A percentile compares a stretch with the other conserved stretches of the same genome.
These are phyloP conservation scores for Phytophthora agathidicida DNA, from an alignment of 352 stramenopile species.

Conservation along the genomic window DNA sequence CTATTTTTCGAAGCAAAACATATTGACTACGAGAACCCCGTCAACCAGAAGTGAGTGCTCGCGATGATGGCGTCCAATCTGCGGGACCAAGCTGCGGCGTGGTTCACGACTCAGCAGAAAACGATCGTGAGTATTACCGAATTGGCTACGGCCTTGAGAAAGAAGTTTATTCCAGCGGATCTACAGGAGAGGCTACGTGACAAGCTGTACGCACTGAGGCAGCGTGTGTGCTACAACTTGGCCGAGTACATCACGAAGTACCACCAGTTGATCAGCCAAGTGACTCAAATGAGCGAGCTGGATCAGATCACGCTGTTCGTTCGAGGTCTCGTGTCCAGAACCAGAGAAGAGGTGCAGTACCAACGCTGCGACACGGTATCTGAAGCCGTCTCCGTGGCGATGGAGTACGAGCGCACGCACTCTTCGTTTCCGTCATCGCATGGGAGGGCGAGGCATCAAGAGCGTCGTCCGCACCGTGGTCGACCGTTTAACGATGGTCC, in stretches of 20 bases:
- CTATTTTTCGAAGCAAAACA: constrained; percentile 12
- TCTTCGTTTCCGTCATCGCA: background rate
- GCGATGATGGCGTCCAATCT: constrained; percentile 11
- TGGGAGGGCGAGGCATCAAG: background rate
- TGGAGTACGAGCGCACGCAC: constrained; percentile 14
- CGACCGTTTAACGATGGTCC: background rate
- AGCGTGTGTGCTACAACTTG: constrained; percentile 1
- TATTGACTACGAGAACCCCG: constrained; percentile 3
- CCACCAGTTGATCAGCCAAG: constrained; percentile 8
- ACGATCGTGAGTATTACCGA: constrained; percentile 3
- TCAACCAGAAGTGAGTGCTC: background rate
- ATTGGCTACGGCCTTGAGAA: background rate
- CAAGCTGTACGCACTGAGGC: constrained; percentile 5
- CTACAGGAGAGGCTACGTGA: constrained; percentile 2
- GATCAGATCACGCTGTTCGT: constrained; percentile 17
- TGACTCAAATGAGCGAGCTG: constrained; percentile 11
- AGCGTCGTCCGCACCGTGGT: background rate
- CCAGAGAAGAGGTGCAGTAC: constrained; percentile 8
- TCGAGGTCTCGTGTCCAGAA: background rate
- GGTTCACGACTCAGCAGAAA: constrained; percentile 8
- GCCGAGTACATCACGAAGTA: constrained; percentile 15
- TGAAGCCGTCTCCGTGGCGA: constrained; percentile 9
- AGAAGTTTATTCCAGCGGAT: constrained; percentile 11
- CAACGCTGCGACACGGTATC: constrained; percentile 11
- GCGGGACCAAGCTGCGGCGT: constrained; percentile 4